A percentile compares a stretch with the other conserved stretches of the same genome.
phyloP scores from a whole-genome alignment of 192 early-diverging fungal species.

The Dissophora ornata region DNA sequence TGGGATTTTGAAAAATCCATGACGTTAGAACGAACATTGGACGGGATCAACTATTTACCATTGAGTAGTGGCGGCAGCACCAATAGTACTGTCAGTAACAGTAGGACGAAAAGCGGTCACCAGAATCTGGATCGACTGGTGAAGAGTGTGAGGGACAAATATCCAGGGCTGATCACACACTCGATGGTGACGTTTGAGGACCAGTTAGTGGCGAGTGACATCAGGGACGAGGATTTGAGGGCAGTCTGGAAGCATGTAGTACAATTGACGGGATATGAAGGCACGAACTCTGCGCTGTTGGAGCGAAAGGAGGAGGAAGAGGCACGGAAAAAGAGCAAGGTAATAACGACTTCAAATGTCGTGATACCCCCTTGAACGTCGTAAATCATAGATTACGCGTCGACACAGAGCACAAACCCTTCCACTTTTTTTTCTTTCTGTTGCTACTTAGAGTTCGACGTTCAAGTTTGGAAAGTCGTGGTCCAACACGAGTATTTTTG shows the following conservation, averaged over 20 bases:
- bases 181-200: slow-evolving; percentile 52
- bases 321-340: slow-evolving; percentile 37
- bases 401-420: no score
- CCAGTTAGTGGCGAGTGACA: slow-evolving; percentile 41
- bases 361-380: no score
- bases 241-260: slow-evolving; percentile 45
- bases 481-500: slow-evolving; percentile 50
- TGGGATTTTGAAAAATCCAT: slow-evolving; percentile 66
- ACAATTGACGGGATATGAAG: slow-evolving; percentile 34
- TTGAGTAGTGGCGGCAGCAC: slow-evolving; percentile 5
- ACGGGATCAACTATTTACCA: slow-evolving; percentile 46
- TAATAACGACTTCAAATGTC: no score
- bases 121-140: slow-evolving; percentile 19
- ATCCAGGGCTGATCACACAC: slow-evolving; percentile 28
- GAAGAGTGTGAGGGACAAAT: slow-evolving; percentile 38
- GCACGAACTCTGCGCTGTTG: slow-evolving; percentile 9
- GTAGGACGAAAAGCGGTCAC: no score
- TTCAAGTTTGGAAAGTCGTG: slow-evolving; percentile 55
- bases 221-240: slow-evolving; percentile 39
- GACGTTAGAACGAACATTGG: slow-evolving; percentile 36
- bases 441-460: slow-evolving; percentile 16
- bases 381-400: background rate
- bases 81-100: no score
- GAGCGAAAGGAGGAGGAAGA: slow-evolving; percentile 43
- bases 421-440: background rate